phyloP scores from a whole-genome alignment of 495 filamentous ascomycete genomes.

The Poronia punctata region DNA sequence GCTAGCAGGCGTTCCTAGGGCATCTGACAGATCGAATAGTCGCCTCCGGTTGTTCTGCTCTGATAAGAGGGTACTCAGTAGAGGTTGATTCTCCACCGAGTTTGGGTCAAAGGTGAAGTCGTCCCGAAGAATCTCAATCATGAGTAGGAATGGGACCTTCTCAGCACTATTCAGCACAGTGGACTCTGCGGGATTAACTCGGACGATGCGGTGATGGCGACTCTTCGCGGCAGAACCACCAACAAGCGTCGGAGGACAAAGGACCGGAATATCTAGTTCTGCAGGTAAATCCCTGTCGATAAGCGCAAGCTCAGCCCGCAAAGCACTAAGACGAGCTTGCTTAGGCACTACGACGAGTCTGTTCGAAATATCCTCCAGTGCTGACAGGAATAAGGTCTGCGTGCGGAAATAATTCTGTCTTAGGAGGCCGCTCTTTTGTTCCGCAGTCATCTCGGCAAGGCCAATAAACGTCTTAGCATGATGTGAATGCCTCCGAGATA shows the following conservation, averaged over 20 bases:
- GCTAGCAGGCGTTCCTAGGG: constrained; percentile 35
- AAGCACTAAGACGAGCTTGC: constrained; percentile 63
- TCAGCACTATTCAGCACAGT: constrained; percentile 75
- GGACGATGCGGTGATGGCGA: constrained; percentile 65
- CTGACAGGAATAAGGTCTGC: constrained; percentile 64
- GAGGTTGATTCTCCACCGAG: constrained; percentile 53
- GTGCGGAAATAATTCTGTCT: constrained; percentile 68
- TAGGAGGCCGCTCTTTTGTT: constrained; percentile 55
- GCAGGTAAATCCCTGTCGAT: constrained; percentile 66
- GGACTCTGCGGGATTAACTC: constrained; percentile 69
- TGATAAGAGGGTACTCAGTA: constrained; percentile 52
- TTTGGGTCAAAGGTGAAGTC: constrained; percentile 71
- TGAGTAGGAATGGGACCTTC: constrained; percentile 67
- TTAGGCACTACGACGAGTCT: constrained; percentile 67
- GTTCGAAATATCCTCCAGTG: constrained; percentile 70
- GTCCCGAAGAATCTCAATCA: constrained; percentile 67
- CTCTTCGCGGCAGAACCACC: constrained; percentile 58
- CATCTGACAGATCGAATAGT: constrained; percentile 58
- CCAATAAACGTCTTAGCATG: constrained; percentile 39
- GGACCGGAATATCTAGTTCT: constrained; percentile 69
- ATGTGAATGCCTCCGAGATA: constrained; percentile 42
- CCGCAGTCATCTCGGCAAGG: constrained; percentile 45
- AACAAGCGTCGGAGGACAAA: constrained; percentile 60
- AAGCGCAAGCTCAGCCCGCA: constrained; percentile 66
- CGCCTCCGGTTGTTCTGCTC: constrained; percentile 56